Evolutionary conservation across 1,284 basidiomycete genomes (phyloP).

Genomic region (Rhodotorula sp.): DNA sequence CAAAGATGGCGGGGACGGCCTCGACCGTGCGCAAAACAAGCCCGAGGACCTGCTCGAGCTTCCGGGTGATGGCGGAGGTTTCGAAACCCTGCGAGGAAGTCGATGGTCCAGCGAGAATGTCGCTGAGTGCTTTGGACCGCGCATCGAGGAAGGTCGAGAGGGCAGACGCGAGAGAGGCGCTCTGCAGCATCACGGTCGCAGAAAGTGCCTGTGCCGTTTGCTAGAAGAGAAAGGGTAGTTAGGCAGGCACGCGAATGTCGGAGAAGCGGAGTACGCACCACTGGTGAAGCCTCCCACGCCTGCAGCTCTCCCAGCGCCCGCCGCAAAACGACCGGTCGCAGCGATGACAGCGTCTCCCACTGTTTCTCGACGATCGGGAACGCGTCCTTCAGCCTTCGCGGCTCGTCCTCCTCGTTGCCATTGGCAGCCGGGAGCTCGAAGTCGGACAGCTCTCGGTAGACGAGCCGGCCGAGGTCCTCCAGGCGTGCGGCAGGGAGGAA

Average conservation of each 20-base stretch:
- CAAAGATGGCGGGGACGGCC: constrained; percentile 30
- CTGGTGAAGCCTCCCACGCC: constrained; percentile 19
- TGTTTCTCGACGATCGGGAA: constrained; percentile 47
- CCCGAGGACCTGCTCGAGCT: constrained; percentile 25
- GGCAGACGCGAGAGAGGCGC: constrained; percentile 14
- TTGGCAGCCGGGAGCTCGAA: constrained; percentile 22
- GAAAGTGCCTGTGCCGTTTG: constrained; percentile 38
- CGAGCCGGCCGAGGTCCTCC: constrained; percentile 40
- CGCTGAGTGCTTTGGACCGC: constrained; percentile 29
- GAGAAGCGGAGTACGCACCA: constrained; percentile 13
- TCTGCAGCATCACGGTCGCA: constrained; percentile 40
- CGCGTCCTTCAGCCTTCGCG: constrained; percentile 9
- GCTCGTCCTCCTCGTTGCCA: constrained; percentile 9
- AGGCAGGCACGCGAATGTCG: neutral
- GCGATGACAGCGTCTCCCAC: constrained; percentile 36
- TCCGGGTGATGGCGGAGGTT: neutral
- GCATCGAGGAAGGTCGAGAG: constrained; percentile 39
- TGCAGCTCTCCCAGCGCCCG: constrained; percentile 34
- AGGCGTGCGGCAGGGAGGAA: constrained; percentile 44
- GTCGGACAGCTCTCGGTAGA: constrained; percentile 41
- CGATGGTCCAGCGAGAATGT: constrained; percentile 15
- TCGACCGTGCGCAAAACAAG: constrained; percentile 40
- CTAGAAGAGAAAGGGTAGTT: neutral
- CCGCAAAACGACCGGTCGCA: constrained; percentile 34
- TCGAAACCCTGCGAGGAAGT: neutral